Conservation (phyloP, 1,139 yeast genomes). For the Suhomyces bribrorum region DNA sequence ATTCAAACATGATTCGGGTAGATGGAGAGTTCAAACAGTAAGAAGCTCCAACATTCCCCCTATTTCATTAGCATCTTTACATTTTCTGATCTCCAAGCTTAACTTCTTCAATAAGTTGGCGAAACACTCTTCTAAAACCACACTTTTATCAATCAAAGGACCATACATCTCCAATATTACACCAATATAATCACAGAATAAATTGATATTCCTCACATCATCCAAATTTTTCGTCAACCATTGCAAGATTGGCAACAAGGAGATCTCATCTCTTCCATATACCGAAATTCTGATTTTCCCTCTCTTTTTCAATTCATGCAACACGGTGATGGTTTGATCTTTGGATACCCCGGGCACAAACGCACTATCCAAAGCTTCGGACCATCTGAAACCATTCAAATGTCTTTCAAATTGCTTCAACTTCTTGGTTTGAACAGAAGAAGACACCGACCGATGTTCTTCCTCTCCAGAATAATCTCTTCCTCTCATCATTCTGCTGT, state of each 20-base stretch:
- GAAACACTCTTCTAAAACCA: slow-evolving; percentile 76
- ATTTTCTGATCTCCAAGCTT: slow-evolving; percentile 67
- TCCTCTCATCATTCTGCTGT: slow-evolving; percentile 84
- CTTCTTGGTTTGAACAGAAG: slow-evolving; percentile 57
- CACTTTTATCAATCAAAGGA: slow-evolving; percentile 65
- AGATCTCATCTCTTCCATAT: slow-evolving; percentile 79
- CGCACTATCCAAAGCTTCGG: slow-evolving; percentile 88
- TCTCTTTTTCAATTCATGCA: slow-evolving; percentile 80
- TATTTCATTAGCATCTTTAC: slow-evolving; percentile 84
- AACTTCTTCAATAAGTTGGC: slow-evolving; percentile 61
- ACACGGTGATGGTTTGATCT: slow-evolving; percentile 76
- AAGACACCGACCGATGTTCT: slow-evolving; percentile 71
- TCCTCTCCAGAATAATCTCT: slow-evolving; percentile 88
- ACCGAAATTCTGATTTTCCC: slow-evolving; percentile 84
- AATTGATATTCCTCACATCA: slow-evolving; percentile 73
- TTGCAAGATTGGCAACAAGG: slow-evolving; percentile 78
- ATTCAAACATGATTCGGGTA: too few relatives aligned
- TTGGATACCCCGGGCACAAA: slow-evolving; percentile 74
- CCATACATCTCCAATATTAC: slow-evolving; percentile 82
- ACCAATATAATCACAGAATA: slow-evolving; percentile 82
- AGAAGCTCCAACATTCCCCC: slow-evolving; percentile 92
- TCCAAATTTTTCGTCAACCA: slow-evolving; percentile 80
- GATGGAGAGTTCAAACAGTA: slow-evolving; percentile 37
- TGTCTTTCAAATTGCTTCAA: slow-evolving; percentile 80
- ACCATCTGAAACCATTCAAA: slow-evolving; percentile 86